Percentiles rank a stretch among this genome's conserved stretches.
Conservation (phyloP, 169 alveolate species). For the Pseudocohnilembus persalinus region DNA sequence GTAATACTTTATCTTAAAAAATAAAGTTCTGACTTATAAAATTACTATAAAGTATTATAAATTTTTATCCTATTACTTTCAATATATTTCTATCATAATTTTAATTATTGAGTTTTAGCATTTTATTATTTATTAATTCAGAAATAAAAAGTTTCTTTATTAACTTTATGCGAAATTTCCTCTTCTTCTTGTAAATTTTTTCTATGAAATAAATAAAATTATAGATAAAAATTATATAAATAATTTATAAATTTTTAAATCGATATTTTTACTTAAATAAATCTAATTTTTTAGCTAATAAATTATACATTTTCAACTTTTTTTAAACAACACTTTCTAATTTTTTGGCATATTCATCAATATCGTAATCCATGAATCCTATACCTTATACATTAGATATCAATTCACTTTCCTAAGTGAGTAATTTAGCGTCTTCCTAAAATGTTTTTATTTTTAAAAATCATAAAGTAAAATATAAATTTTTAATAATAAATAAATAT, state of each 20-base stretch:
- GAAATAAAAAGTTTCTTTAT: constrained; percentile 46
- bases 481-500: too few relatives aligned
- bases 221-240: not conserved
- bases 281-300: constrained; percentile 48
- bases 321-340: constrained; percentile 54
- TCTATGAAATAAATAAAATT: too few relatives aligned
- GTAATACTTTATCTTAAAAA: too few relatives aligned
- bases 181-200: constrained; percentile 46
- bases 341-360: constrained; percentile 61
- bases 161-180: constrained; percentile 41
- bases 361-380: constrained; percentile 69
- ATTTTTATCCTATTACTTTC: too few relatives aligned
- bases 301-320: constrained; percentile 59
- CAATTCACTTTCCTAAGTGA: constrained; percentile 76
- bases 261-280: constrained; percentile 51
- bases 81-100: too few relatives aligned
- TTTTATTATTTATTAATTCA: constrained; percentile 6
- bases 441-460: too few relatives aligned
- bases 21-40: too few relatives aligned
- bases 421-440: constrained; percentile 72
- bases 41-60: too few relatives aligned
- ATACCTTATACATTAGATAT: constrained; percentile 60
- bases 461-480: too few relatives aligned
- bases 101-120: too few relatives aligned
- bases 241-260: not conserved